Conservation (phyloP, 805 yeast genomes). For the Ascoidea rubescens region DNA sequence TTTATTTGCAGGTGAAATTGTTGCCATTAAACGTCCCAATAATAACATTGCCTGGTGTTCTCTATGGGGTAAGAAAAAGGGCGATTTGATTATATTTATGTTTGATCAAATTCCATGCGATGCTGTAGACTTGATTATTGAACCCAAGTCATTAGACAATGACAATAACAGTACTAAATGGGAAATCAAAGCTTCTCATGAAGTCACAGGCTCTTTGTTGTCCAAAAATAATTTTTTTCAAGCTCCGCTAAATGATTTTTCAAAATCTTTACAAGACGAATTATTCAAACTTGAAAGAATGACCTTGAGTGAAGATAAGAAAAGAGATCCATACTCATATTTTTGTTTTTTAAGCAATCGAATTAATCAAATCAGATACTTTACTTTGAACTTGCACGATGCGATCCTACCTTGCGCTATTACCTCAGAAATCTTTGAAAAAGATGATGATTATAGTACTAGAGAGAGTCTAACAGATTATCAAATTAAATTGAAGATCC, state of each 20-base stretch:
- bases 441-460: constrained; percentile 18
- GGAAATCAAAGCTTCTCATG: constrained; percentile 13
- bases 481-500: constrained; percentile 40
- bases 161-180: not conserved
- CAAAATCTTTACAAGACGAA: constrained; percentile 3
- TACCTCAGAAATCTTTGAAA: constrained; percentile 43
- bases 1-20: constrained; percentile 71
- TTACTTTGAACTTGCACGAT: constrained; percentile 33
- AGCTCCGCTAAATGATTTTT: constrained; percentile 8
- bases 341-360: constrained; percentile 11
- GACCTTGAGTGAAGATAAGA: constrained; percentile 18
- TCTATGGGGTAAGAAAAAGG: constrained; percentile 75
- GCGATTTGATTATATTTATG: constrained; percentile 62
- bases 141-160: not conserved
- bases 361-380: constrained; percentile 49
- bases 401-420: constrained; percentile 58
- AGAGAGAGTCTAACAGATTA: not conserved
- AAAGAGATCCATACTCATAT: constrained; percentile 7
- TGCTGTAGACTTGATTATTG: constrained; percentile 42
- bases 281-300: constrained; percentile 8
- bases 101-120: constrained; percentile 74
- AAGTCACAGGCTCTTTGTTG: constrained; percentile 10
- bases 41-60: constrained; percentile 69
- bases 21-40: constrained; percentile 63
- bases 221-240: constrained; percentile 9